Evolutionary conservation across 441 rosid genomes (phyloP), one percentile per base, ranked within the genome.

Genomic region (Manihot esculenta): DNA sequence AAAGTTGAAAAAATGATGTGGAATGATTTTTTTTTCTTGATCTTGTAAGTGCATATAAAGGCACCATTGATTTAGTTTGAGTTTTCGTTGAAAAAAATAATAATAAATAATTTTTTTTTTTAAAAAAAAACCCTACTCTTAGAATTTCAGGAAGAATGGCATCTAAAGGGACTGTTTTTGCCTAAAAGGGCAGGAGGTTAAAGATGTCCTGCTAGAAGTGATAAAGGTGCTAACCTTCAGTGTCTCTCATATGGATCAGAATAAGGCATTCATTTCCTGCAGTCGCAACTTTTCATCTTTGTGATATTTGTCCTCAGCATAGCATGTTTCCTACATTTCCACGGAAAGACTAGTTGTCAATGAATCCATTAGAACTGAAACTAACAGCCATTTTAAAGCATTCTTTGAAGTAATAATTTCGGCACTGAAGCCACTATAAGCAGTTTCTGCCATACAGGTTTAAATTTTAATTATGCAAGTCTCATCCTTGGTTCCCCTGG

Each of bases 161-260:
- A 67, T 67, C 70, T 42, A 8, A 20, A 42, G 50, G 21, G 5
- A 35, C 70, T 38, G 0, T 44, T 66, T 44, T 47, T 8, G 17
- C 38, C 42, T 67, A 53, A 38, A 51, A 51, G 3, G 49, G 26
- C 30, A 7, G 27, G 10, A 20, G 38, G 45, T 30, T 12, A 63
- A 5, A 54, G 30, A 38, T 21, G 57, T 51, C 24, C 18, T 8
- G 38, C 72, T 68, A 51, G 20, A 66, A 66, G 21, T 35, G 33
- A 21, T 35, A 54, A 53, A 66, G 59, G 59, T 54, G 26, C 18
- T 33, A 66, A 53, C 14, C 59, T 51, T 66, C 60, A 35, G n/a
- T 51, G 7, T 15, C 27, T 9, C 18, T 27, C 26, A 61, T 9
- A 61, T 61, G 12, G 18, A 17, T 33, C 17, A 26, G 62, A 57